phyloP scores from a whole-genome alignment of 441 rosid genomes.

The Euphorbia corollata region DNA sequence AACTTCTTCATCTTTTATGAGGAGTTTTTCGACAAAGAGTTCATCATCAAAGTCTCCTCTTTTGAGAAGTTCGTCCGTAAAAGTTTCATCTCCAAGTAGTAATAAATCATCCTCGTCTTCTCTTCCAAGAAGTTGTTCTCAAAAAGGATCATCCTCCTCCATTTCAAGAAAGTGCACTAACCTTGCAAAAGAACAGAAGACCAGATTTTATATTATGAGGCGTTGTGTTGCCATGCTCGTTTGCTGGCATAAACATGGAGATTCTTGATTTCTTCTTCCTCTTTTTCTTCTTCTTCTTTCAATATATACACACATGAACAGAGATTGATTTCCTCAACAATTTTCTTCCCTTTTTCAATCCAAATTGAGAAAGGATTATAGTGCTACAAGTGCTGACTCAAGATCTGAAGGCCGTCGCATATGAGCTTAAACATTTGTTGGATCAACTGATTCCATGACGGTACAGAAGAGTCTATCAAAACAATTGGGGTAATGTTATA shows the following conservation, averaged over 20 bases:
- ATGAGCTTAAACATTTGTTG: too few relatives aligned
- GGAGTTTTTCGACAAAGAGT: conserved; percentile 69
- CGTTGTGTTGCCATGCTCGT: conserved; percentile 98
- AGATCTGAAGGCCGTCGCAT: too few relatives aligned
- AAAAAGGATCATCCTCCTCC: conserved; percentile 39
- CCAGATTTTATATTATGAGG: conserved; percentile 93
- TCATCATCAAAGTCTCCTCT: conserved; percentile 57
- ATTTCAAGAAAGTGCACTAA: conserved; percentile 65
- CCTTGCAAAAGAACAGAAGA: conserved; percentile 92
- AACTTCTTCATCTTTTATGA: conserved; percentile 41
- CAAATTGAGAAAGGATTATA: too few relatives aligned
- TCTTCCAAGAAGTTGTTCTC: conserved; percentile 47
- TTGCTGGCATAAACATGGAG: conserved; percentile 96
- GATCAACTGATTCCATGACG: too few relatives aligned
- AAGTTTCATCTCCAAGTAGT: conserved; percentile 32
- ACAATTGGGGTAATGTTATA: too few relatives aligned
- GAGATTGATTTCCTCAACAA: conserved; percentile 3
- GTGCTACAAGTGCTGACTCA: too few relatives aligned
- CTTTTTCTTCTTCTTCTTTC: not conserved
- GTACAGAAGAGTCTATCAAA: too few relatives aligned
- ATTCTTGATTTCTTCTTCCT: conserved; percentile 34
- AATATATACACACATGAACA: not conserved
- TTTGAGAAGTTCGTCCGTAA: conserved; percentile 61
- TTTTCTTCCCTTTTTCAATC: too few relatives aligned
- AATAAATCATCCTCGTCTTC: not conserved